Base-by-base conservation (phyloP, 768 basidiomycete species). In the Myochromella boudieri region DNA sequence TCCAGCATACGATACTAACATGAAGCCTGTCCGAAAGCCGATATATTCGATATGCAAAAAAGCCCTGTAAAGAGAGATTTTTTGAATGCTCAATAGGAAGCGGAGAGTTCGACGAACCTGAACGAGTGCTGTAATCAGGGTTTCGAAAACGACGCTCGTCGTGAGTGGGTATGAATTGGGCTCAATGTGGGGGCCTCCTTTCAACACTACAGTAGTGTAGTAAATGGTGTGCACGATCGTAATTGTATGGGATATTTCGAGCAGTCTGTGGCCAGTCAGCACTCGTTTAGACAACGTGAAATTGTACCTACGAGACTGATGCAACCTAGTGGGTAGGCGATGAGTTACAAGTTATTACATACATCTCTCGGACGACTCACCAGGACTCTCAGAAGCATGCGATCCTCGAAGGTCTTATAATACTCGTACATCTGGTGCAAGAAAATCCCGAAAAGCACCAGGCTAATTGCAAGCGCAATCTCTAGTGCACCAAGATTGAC, bases 1-100 rank as follows among this genome's bases (percentile, higher is more conserved):
- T 29, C 46, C 52, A 58, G 20, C 61, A 59, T 14, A 51, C 3
- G 6, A 46, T 32, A 1, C 51, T 29, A 26, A 64, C 24, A 37
- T 43, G 48, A 1, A 46, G 9, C 15, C 49, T 56, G 11, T 41
- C 37, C 1, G 59, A 60, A 6, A 66, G 56, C 3, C 43, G 40
- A 29, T 55, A 55, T n/a, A 64, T 54, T 3, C 62, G 59, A 27
- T 50, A 54, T n/a, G 57, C 51, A 44, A 61, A 64, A 41, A 59
- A 65, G 14, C 29, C 36, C 61, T 60, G 44, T 6, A 15, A 34
- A 8, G 4, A 11, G 6, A 37, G 17, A 8, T 8, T 31, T 31
- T 24, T 20, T 34, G 18, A 27, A 9, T 8, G 31, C 24, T 1
- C 11, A 4, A 26, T 26, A n/a, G 8, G 32, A 3, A 29, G 7